Evolutionary conservation across 73 alveolate species (phyloP).

Genomic region (Tetrahymena malaccensis): DNA sequence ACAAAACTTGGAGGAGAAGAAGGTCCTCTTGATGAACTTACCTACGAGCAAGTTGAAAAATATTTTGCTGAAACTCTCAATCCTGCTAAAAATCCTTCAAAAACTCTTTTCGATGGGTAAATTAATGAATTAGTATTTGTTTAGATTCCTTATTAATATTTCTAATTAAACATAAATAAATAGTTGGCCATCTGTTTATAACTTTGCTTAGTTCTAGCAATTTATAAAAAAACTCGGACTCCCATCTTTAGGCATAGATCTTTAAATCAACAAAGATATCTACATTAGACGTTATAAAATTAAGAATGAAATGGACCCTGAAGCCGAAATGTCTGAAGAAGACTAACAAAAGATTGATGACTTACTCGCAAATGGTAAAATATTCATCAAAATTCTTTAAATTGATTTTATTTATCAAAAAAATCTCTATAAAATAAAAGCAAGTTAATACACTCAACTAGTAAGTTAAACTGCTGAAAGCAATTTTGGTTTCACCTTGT

Average conservation of each 20-base stretch:
- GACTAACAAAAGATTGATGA: background rate
- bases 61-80: background rate
- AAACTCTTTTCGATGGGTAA: background rate
- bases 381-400: background rate
- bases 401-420: background rate
- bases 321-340: background rate
- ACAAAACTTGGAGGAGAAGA: constrained; percentile 19
- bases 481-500: background rate
- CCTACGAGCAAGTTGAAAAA: background rate
- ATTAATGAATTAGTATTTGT: background rate
- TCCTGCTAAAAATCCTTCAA: background rate
- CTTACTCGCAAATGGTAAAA: background rate
- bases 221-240: background rate
- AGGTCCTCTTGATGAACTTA: constrained; percentile 32
- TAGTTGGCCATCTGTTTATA: background rate
- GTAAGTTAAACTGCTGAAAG: background rate
- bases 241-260: background rate
- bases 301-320: background rate
- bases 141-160: background rate
- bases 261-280: background rate
- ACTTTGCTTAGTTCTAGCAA: background rate
- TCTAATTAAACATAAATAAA: background rate
- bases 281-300: background rate
- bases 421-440: background rate
- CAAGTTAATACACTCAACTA: background rate